These are phyloP conservation scores for Cladophialophora exuberans DNA, from an alignment of 2,329 filamentous ascomycete genomes.

Conservation along the genomic window DNA sequence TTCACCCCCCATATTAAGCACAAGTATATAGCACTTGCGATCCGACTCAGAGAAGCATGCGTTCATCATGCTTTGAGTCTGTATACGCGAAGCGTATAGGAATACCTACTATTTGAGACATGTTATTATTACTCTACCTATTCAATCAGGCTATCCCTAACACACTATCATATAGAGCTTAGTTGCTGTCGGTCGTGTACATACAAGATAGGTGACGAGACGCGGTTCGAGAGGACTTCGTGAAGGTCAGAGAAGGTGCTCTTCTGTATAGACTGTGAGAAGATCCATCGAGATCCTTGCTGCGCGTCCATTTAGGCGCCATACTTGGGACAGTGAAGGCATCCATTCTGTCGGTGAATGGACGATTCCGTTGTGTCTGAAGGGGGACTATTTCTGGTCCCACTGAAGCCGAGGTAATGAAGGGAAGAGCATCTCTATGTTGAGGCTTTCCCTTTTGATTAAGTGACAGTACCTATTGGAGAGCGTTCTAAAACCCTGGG, in stretches of 20 bases:
- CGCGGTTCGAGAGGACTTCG: slow-evolving; percentile 10
- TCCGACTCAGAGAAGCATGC: too few species aligned
- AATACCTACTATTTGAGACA: too few species aligned
- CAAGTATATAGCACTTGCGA: too few species aligned
- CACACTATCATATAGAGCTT: too few species aligned
- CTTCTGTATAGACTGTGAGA: slow-evolving; percentile 7
- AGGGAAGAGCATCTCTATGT: not conserved
- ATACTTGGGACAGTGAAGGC: slow-evolving; percentile 12
- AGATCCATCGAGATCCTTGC: slow-evolving; percentile 12
- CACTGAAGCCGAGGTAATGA: slow-evolving; percentile 5
- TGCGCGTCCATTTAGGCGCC: slow-evolving; percentile 10
- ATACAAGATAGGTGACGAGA: slow-evolving; percentile 13
- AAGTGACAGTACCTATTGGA: too few species aligned
- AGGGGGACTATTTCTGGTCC: slow-evolving; percentile 18
- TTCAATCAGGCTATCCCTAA: too few species aligned
- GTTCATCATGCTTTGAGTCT: too few species aligned
- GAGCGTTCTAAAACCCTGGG: slow-evolving; percentile 7
- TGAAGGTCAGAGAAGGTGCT: slow-evolving; percentile 13
- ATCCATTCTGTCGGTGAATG: slow-evolving; percentile 8
- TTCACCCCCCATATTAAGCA: too few species aligned
- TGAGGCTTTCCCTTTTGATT: too few species aligned
- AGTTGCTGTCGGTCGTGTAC: slow-evolving; percentile 1
- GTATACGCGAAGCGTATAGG: too few species aligned
- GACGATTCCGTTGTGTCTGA: slow-evolving; percentile 9
- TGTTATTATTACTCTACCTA: too few species aligned